These are phyloP conservation scores for Polytolypa hystricis DNA, from an alignment of 2,329 filamentous ascomycete genomes.

Conservation along the genomic window DNA sequence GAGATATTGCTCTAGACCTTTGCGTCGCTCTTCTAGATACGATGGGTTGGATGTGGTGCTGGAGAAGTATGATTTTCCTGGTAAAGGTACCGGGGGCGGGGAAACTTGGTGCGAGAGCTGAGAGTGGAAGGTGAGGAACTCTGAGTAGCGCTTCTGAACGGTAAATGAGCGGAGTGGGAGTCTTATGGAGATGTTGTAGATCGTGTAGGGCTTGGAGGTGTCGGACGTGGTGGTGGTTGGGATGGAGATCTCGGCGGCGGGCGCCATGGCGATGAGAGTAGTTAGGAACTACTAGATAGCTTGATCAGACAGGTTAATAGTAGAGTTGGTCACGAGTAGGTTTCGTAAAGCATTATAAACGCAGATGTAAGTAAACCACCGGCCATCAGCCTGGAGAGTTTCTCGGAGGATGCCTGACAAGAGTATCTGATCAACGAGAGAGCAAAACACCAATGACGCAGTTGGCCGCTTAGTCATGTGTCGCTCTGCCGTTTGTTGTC, in stretches of 20 bases:
- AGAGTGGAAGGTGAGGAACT: conserved; percentile 47
- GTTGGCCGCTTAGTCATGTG: too few species aligned
- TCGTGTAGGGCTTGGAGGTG: conserved; percentile 39
- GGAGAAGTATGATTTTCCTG: conserved; percentile 51
- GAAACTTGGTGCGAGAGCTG: conserved; percentile 41
- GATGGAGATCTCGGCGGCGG: conserved; percentile 26
- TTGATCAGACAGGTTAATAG: too few species aligned
- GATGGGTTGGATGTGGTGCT: conserved; percentile 45
- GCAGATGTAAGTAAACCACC: too few species aligned
- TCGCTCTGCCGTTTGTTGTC: too few species aligned
- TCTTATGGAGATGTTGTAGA: conserved; percentile 51
- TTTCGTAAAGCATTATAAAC: too few species aligned
- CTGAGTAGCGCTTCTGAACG: conserved; percentile 53
- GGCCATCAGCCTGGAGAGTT: too few species aligned
- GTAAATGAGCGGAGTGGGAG: conserved; percentile 50
- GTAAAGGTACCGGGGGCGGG: conserved; percentile 44
- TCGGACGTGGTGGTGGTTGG: conserved; percentile 35
- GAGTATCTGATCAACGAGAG: too few species aligned
- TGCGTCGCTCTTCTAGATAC: conserved; percentile 47
- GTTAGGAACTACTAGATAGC: too few species aligned
- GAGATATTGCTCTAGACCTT: conserved; percentile 48
- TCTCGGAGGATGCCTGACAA: too few species aligned
- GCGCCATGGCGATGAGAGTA: conserved; percentile 24
- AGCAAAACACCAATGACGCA: too few species aligned
- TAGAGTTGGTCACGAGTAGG: too few species aligned